Percentiles rank a stretch among this genome's conserved stretches.
Evolutionary conservation across 225 moss, liverwort and hornwort species (phyloP).

Genomic region (Climacium dendroides): DNA sequence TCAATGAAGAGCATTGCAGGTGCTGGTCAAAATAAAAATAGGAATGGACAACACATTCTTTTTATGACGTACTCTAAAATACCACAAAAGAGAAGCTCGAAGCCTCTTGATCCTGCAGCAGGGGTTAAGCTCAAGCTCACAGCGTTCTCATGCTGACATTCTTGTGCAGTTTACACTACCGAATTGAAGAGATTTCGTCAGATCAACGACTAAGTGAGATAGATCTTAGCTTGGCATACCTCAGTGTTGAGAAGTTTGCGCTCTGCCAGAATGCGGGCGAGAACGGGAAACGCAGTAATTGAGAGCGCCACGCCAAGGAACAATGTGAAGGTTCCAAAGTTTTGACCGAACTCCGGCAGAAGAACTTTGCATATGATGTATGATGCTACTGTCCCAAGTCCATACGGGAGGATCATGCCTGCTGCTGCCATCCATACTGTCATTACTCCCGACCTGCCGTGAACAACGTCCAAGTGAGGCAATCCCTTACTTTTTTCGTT

Average conservation of each 20-base stretch:
- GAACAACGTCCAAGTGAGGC: not conserved
- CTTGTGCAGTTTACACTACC: not conserved
- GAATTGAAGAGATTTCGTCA: not conserved
- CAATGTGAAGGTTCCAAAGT: slow-evolving; percentile 37
- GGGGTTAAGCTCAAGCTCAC: not conserved
- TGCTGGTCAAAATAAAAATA: not conserved
- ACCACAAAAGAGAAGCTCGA: not conserved
- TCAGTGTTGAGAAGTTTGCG: slow-evolving; percentile 60
- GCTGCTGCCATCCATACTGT: slow-evolving; percentile 44
- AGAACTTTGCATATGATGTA: slow-evolving; percentile 17
- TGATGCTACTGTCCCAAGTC: slow-evolving; percentile 21
- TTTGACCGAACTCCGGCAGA: not conserved
- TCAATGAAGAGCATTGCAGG: not conserved
- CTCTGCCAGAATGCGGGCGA: slow-evolving; percentile 70
- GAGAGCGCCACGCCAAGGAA: slow-evolving; percentile 67
- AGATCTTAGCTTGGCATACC: not conserved
- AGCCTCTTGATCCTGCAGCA: not conserved
- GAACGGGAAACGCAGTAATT: slow-evolving; percentile 76
- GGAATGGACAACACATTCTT: not conserved
- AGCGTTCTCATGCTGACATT: too few species aligned
- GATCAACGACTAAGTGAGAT: not conserved
- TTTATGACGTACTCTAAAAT: not conserved
- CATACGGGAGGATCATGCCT: slow-evolving; percentile 62
- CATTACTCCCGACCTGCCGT: slow-evolving; percentile 37
- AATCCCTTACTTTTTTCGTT: too few species aligned